phyloP scores from a whole-genome alignment of 768 basidiomycete species.

The Tricholomella constricta region DNA sequence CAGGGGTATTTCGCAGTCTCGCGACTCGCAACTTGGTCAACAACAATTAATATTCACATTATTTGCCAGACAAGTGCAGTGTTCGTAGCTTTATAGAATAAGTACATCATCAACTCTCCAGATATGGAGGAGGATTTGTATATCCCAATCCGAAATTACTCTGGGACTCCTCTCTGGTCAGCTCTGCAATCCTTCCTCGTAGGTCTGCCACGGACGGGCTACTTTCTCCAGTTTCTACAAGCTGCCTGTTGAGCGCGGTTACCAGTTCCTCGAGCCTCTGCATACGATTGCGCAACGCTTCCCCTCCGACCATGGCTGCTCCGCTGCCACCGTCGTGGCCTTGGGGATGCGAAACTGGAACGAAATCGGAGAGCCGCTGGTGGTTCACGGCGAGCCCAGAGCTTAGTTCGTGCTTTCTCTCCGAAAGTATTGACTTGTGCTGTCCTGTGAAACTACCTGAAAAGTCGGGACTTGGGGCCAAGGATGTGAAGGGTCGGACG shows the following conservation, averaged over 20 bases:
- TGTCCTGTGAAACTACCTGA: neutral
- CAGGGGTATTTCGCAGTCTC: too few species aligned
- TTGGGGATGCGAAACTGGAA: neutral
- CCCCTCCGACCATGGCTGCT: neutral
- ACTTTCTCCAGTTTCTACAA: neutral
- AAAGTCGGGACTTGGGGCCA: neutral
- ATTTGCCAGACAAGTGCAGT: too few species aligned
- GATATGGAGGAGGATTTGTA: neutral
- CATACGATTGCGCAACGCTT: conserved; percentile 5
- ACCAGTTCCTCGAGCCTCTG: conserved; percentile 10
- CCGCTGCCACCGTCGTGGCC: neutral
- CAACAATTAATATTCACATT: too few species aligned
- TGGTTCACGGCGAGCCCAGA: neutral
- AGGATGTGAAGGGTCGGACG: conserved; percentile 2
- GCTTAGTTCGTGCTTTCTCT: neutral
- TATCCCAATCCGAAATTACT: neutral
- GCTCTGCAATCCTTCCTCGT: conserved; percentile 7
- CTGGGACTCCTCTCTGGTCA: neutral
- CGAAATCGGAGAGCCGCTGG: neutral
- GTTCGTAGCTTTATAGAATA: too few species aligned
- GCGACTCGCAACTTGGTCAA: too few species aligned
- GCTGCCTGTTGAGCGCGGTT: neutral
- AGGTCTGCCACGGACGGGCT: neutral
- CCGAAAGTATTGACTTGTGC: neutral
- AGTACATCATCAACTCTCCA: too few species aligned